Conservation (phyloP, 2,329 filamentous ascomycete genomes). For the Xylaria arbuscula region DNA sequence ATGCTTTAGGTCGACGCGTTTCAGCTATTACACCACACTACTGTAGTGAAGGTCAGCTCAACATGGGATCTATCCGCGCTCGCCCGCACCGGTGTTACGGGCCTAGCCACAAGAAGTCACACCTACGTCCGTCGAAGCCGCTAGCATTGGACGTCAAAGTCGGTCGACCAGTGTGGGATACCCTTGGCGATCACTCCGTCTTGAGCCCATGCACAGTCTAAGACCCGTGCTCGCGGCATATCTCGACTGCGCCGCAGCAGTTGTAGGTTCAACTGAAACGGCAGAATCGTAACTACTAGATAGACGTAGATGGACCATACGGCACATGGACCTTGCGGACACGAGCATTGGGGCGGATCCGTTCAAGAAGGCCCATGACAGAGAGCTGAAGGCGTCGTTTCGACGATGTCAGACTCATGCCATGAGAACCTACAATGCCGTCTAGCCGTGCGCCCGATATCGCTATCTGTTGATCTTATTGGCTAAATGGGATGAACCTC, state of each 20-base stretch:
- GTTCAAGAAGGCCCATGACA: not conserved
- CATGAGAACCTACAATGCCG: not conserved
- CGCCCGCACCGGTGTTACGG: conserved; percentile 43
- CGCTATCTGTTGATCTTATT: conserved; percentile 13
- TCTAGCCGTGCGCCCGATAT: not conserved
- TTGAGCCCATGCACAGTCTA: not conserved
- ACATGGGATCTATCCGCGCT: conserved; percentile 34
- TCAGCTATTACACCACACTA: conserved; percentile 40
- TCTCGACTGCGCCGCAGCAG: conserved; percentile 9
- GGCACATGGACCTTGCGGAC: conserved; percentile 16
- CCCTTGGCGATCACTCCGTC: not conserved
- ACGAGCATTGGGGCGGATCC: conserved; percentile 1
- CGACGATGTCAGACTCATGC: conserved; percentile 13
- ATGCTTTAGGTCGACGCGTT: conserved; percentile 37
- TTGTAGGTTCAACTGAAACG: conserved; percentile 5
- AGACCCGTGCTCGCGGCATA: conserved; percentile 13
- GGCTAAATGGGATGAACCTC: conserved; percentile 15
- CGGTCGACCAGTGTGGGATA: not conserved
- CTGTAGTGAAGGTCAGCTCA: conserved; percentile 41
- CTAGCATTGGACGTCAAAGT: conserved; percentile 17
- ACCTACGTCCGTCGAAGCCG: conserved; percentile 44
- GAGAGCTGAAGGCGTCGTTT: not conserved
- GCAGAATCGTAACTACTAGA: not conserved
- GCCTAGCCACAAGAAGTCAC: conserved; percentile 50
- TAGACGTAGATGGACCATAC: conserved; percentile 40